Evolutionary conservation across 768 basidiomycete genomes (phyloP).

Genomic region (Glaciozyma antarctica): DNA sequence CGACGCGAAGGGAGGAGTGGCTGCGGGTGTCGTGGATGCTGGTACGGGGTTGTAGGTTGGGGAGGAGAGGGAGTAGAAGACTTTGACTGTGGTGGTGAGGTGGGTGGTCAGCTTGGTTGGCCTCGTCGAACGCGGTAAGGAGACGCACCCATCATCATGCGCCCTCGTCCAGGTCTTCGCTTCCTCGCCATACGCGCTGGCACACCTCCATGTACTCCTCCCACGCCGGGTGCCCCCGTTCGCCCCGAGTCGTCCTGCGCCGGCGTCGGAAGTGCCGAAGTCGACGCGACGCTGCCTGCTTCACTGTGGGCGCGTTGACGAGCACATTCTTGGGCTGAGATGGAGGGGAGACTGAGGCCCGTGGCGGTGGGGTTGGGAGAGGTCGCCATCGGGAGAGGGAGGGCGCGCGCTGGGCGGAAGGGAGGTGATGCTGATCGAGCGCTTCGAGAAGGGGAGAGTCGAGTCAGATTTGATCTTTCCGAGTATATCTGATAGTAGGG

Average conservation of each 20-base stretch:
- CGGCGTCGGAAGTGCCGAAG: no score
- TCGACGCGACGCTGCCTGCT: no score
- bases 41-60: conserved; percentile 2
- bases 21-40: neutral
- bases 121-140: neutral
- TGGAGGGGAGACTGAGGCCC: neutral
- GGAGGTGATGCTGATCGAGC: no score
- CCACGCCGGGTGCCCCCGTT: neutral
- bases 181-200: neutral
- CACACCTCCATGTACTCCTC: neutral
- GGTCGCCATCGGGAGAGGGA: no score
- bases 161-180: conserved; percentile 7
- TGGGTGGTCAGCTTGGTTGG: neutral
- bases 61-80: conserved; percentile 30
- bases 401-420: no score
- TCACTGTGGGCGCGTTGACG: no score
- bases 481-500: no score
- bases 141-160: conserved; percentile 26
- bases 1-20: neutral
- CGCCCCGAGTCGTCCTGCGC: neutral
- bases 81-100: conserved; percentile 20
- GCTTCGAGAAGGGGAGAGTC: no score
- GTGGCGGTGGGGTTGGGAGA: no score
- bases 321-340: neutral
- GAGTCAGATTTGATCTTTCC: no score